These are phyloP conservation scores for Russula dissimulans DNA, from an alignment of 768 basidiomycete species.

Conservation along the genomic window DNA sequence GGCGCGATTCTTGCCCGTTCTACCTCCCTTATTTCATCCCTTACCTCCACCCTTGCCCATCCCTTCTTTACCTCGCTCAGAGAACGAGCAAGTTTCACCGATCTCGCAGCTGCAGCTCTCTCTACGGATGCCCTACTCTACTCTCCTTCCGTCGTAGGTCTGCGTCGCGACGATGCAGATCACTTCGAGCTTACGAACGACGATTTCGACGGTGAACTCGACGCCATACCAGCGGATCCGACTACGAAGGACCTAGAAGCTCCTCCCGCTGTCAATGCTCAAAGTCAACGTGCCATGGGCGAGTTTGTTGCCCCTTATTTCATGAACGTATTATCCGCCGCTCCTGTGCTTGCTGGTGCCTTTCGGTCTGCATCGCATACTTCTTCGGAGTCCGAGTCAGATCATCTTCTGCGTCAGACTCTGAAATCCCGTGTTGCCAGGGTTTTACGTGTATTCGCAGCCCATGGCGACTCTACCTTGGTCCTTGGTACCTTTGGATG, in stretches of 20 bases:
- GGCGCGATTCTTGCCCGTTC: slow-evolving; percentile 12
- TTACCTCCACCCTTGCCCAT: slow-evolving; percentile 3
- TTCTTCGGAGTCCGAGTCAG: background rate
- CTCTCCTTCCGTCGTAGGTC: slow-evolving; percentile 14
- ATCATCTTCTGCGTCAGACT: slow-evolving; percentile 5
- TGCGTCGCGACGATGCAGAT: slow-evolving; percentile 19
- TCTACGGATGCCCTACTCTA: slow-evolving; percentile 15
- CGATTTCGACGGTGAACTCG: slow-evolving; percentile 16
- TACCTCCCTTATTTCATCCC: slow-evolving; percentile 15
- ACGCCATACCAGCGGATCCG: slow-evolving; percentile 19
- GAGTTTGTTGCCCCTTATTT: slow-evolving; percentile 18
- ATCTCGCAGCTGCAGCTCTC: background rate
- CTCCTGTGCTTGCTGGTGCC: background rate
- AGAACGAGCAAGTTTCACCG: background rate
- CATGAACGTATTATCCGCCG: slow-evolving; percentile 17
- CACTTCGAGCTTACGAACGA: slow-evolving; percentile 8
- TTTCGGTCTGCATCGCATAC: background rate
- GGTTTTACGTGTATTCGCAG: slow-evolving; percentile 8
- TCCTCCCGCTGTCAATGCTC: slow-evolving; percentile 15
- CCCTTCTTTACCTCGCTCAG: slow-evolving; percentile 6
- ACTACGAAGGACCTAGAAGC: slow-evolving; percentile 15
- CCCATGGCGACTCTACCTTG: slow-evolving; percentile 10
- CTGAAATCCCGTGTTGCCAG: slow-evolving; percentile 10
- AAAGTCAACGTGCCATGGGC: slow-evolving; percentile 17
- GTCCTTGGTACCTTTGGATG: slow-evolving; percentile 14